These are phyloP conservation scores for Metschnikowia rubicola DNA, from an alignment of 805 yeast species.

Conservation along the genomic window DNA sequence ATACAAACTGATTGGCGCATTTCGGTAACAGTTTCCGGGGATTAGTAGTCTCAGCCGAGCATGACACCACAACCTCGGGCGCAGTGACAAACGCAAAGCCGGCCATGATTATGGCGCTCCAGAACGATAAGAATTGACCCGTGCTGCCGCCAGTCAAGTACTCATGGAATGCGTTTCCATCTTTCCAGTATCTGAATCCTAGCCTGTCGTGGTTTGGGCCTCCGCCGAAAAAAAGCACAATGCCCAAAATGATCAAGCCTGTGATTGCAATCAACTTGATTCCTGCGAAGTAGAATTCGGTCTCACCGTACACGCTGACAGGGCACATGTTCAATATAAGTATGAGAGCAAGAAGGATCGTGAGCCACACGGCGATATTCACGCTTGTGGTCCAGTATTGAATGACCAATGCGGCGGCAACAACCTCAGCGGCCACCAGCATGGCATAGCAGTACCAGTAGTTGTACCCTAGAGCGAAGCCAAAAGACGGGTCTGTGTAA, in stretches of 20 bases:
- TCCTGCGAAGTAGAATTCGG: slow-evolving; percentile 19
- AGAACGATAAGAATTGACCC: slow-evolving; percentile 21
- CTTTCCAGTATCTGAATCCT: slow-evolving; percentile 21
- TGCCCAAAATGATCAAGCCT: slow-evolving; percentile 21
- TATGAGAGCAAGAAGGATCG: slow-evolving; percentile 24
- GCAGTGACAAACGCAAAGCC: slow-evolving; percentile 26
- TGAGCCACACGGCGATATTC: slow-evolving; percentile 39
- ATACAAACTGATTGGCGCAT: slow-evolving; percentile 58
- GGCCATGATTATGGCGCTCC: slow-evolving; percentile 27
- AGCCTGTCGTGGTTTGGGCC: slow-evolving; percentile 20
- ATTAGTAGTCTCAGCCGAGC: slow-evolving; percentile 56
- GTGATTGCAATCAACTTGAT: slow-evolving; percentile 19
- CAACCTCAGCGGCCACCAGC: slow-evolving; percentile 19
- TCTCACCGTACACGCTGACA: slow-evolving; percentile 17
- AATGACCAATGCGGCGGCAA: slow-evolving; percentile 18
- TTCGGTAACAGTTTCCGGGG: slow-evolving; percentile 61
- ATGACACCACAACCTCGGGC: slow-evolving; percentile 54
- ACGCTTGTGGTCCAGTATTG: slow-evolving; percentile 23
- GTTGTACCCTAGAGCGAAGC: slow-evolving; percentile 21
- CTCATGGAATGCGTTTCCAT: slow-evolving; percentile 33
- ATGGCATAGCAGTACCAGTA: slow-evolving; percentile 20
- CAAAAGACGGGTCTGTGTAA: slow-evolving; percentile 18
- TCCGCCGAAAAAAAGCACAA: slow-evolving; percentile 20
- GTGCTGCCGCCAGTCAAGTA: slow-evolving; percentile 36
- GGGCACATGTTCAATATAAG: slow-evolving; percentile 17